Base-by-base conservation (phyloP, 768 basidiomycete genomes). In the Candolleomyces aberdarensis region DNA sequence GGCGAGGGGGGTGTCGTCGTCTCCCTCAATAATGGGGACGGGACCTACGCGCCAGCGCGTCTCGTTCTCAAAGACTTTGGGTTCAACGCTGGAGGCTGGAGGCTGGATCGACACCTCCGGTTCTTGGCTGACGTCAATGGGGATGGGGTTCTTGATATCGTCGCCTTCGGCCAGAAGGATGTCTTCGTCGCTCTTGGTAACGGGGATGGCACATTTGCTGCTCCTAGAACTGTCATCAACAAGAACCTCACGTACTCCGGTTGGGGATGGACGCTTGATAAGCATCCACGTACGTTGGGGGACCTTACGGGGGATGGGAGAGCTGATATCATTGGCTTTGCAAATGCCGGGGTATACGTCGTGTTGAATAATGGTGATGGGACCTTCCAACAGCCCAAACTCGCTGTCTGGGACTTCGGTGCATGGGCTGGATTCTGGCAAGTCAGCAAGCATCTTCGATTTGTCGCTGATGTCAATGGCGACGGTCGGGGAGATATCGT, bases 1-100 rank as follows among this genome's bases (percentile, higher is more conserved):
- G n/a, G n/a, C n/a, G n/a, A n/a, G n/a, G n/a, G n/a, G n/a, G n/a
- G n/a, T n/a, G n/a, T n/a, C n/a, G n/a, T n/a, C n/a, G n/a, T n/a
- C n/a, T n/a, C n/a, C n/a, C n/a, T n/a, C n/a, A n/a, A n/a, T n/a
- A 26, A 26, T 26, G 26, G 26, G 1, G 40, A 57, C 19, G n/a
- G 56, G n/a, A 57, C 56, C 7, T 57, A 7, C 31, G 56, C 17
- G 1, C 13, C 39, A 6, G 46, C 56, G 19, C 40, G 43, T 19
- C 56, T 57, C 43, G 56, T 41, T n/a, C 56, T 57, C 11, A 46
- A 22, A 11, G 40, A 57, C 56, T 57, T 57, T 46, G 56, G 56
- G 43, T 44, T 32, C 31, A 46, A 46, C 26, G 56, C 56, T 26
- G 26, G 26, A 17, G 56, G 56, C 2, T 57, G 56, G 56, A 57